Evolutionary conservation across 2,329 filamentous ascomycete genomes (phyloP).

Genomic region (Epicoccum nigrum): DNA sequence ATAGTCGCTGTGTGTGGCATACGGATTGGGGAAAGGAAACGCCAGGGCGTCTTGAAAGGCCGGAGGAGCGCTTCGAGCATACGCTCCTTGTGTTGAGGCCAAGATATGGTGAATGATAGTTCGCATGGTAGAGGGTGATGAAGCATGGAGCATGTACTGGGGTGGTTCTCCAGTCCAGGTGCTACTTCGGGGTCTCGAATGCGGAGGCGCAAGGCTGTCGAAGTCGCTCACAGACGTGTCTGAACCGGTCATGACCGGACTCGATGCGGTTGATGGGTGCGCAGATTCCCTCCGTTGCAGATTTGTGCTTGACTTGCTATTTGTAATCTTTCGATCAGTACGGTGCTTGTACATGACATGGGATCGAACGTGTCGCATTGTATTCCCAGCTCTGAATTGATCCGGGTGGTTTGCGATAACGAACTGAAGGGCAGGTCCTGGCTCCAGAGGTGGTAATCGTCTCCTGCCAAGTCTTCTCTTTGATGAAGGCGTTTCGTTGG

Average conservation of each 20-base stretch:
- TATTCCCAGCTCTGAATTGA: constrained; percentile 38
- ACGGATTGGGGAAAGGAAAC: constrained; percentile 30
- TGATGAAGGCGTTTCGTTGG: constrained; percentile 25
- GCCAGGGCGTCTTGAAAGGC: constrained; percentile 27
- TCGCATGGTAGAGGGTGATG: neutral
- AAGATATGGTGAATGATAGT: neutral
- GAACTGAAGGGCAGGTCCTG: constrained; percentile 41
- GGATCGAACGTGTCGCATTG: constrained; percentile 44
- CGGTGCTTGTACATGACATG: constrained; percentile 48
- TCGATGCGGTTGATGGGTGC: constrained; percentile 28
- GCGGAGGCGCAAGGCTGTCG: neutral
- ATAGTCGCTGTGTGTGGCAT: constrained; percentile 12
- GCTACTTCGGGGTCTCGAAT: constrained; percentile 2
- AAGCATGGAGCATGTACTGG: neutral
- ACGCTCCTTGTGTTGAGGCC: constrained; percentile 23
- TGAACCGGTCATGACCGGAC: constrained; percentile 25
- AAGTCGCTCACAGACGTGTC: constrained; percentile 13
- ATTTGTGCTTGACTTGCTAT: neutral
- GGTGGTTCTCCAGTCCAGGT: constrained; percentile 1
- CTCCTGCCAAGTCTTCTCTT: constrained; percentile 40
- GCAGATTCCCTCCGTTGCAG: constrained; percentile 16
- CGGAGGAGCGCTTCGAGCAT: constrained; percentile 31
- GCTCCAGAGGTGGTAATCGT: constrained; percentile 40
- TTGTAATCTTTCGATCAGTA: constrained; percentile 16
- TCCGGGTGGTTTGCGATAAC: constrained; percentile 45